Conservation (phyloP, 2,329 filamentous ascomycete species). For the Tolypocladium cylindrosporum region DNA sequence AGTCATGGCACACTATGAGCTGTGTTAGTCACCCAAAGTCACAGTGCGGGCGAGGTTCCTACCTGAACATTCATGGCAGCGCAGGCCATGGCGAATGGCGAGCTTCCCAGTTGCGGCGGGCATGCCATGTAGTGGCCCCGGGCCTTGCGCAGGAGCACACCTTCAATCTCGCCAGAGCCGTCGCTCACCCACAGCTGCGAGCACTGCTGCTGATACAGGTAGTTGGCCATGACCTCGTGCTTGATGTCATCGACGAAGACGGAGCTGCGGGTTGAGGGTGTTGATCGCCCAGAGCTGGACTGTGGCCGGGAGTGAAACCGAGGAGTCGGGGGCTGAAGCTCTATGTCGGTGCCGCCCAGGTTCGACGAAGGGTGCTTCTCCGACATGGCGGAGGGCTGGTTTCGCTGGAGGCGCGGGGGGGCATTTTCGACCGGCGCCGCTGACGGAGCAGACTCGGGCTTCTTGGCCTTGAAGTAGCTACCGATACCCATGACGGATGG, state of each 20-base stretch:
- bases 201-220: constrained; percentile 72
- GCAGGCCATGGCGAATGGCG: constrained; percentile 54
- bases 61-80: constrained; percentile 63
- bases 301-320: constrained; percentile 18
- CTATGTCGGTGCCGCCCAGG: constrained; percentile 29
- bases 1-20: constrained; percentile 60
- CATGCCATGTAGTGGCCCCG: constrained; percentile 64
- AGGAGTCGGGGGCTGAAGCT: constrained; percentile 38
- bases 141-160: constrained; percentile 60
- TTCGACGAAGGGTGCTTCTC: constrained; percentile 25
- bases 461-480: constrained; percentile 49
- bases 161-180: constrained; percentile 57
- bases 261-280: constrained; percentile 34
- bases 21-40: neutral
- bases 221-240: constrained; percentile 77
- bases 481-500: constrained; percentile 44
- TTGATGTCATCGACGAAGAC: constrained; percentile 61
- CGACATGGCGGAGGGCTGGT: constrained; percentile 16
- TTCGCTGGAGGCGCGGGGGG: constrained; percentile 10
- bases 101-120: constrained; percentile 53
- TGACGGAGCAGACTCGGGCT: constrained; percentile 6
- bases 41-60: constrained; percentile 10
- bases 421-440: constrained; percentile 9
- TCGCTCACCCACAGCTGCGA: constrained; percentile 65
- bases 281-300: constrained; percentile 35